Conservation (phyloP, 106 monocot genomes). For the Alisma plantagoaquatica region DNA sequence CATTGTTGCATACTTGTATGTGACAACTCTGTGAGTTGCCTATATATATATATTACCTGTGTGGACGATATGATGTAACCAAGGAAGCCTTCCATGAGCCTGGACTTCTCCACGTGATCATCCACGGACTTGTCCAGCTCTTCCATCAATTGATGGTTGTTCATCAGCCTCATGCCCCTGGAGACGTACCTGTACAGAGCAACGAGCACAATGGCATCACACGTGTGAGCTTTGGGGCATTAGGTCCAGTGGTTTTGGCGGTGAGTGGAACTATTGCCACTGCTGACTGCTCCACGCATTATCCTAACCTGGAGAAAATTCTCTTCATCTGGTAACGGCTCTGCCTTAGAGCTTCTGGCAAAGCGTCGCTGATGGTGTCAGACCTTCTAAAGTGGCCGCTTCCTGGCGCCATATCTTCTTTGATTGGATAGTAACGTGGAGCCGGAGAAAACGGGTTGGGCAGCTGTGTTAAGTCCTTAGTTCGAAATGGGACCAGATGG, state of each 20-base stretch:
- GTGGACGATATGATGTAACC: slow-evolving; percentile 88
- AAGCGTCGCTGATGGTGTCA: slow-evolving; percentile 74
- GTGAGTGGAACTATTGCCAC: no score
- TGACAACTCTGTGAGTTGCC: no score
- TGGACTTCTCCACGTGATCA: slow-evolving; percentile 67
- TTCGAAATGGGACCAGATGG: no score
- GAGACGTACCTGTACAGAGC: slow-evolving; percentile 26
- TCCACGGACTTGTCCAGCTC: slow-evolving; percentile 82
- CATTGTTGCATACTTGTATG: neutral
- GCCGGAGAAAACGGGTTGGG: no score
- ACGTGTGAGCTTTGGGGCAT: no score
- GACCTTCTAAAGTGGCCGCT: slow-evolving; percentile 67
- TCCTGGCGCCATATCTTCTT: slow-evolving; percentile 16
- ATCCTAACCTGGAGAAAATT: slow-evolving; percentile 55
- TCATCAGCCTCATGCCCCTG: slow-evolving; percentile 80
- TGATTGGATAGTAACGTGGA: no score
- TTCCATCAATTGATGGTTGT: slow-evolving; percentile 67
- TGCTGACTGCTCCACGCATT: slow-evolving; percentile 1
- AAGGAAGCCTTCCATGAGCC: slow-evolving; percentile 86
- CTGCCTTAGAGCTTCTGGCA: slow-evolving; percentile 84
- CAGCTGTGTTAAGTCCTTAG: no score
- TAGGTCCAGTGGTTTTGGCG: no score
- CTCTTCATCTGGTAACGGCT: slow-evolving; percentile 95
- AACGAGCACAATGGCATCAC: no score
- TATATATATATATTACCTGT: slow-evolving; percentile 32